Conservation (phyloP, 2,329 filamentous ascomycete genomes). For the Fusarium brevicatenulatum region DNA sequence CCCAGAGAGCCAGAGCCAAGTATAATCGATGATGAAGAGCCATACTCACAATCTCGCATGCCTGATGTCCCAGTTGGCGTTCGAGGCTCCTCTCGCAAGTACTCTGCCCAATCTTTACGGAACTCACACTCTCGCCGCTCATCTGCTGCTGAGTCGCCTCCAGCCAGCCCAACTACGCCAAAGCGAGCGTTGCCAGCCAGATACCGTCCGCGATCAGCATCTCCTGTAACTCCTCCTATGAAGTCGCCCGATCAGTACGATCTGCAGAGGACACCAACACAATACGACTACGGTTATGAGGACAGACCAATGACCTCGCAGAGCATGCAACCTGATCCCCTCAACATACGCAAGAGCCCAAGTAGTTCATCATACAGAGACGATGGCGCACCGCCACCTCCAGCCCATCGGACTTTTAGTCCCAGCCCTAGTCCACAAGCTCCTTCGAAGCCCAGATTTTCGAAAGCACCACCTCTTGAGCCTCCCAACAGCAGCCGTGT, state of each 20-base stretch:
- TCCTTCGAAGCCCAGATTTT: constrained; percentile 37
- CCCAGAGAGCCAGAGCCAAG: constrained; percentile 53
- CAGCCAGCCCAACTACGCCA: constrained; percentile 49
- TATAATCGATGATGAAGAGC: constrained; percentile 45
- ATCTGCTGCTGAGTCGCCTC: constrained; percentile 36
- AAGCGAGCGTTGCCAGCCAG: constrained; percentile 40
- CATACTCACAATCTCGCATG: constrained; percentile 28
- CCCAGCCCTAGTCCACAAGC: constrained; percentile 46
- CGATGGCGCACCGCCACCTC: constrained; percentile 66
- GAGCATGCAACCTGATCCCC: constrained; percentile 52
- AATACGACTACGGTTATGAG: constrained; percentile 44
- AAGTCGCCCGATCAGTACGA: constrained; percentile 38
- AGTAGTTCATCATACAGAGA: constrained; percentile 55
- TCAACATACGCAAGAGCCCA: constrained; percentile 47
- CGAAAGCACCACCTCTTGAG: constrained; percentile 60
- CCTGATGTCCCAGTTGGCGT: constrained; percentile 49
- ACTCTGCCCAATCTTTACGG: constrained; percentile 39
- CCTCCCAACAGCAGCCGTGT: constrained; percentile 55
- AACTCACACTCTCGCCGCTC: constrained; percentile 36
- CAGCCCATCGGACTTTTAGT: constrained; percentile 59
- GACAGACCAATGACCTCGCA: constrained; percentile 49
- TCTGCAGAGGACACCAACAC: constrained; percentile 52
- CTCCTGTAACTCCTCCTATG: constrained; percentile 40
- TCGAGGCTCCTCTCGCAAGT: constrained; percentile 41
- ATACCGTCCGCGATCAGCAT: constrained; percentile 41